Conservation (phyloP, 2,329 filamentous ascomycete species). For the Fusarium clavum region DNA sequence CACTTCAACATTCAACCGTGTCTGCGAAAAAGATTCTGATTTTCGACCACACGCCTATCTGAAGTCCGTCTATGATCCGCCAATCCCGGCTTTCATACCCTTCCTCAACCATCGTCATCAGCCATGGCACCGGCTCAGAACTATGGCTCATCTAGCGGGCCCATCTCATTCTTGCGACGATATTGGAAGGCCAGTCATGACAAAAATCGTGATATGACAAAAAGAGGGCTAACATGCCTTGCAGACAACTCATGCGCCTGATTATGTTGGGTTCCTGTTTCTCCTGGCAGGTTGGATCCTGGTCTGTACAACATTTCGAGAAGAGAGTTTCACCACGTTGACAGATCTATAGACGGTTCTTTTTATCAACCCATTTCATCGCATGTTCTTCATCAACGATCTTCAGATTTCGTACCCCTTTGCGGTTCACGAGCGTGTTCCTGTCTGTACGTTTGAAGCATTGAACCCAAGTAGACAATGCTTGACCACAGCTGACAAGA, state of each 20-base stretch:
- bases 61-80: slow-evolving; percentile 21
- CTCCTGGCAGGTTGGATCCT: slow-evolving; percentile 76
- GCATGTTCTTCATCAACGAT: slow-evolving; percentile 92
- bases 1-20: neutral
- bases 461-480: neutral
- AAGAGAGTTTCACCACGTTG: slow-evolving; percentile 5
- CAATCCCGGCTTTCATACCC: slow-evolving; percentile 12
- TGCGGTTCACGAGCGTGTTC: slow-evolving; percentile 84
- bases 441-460: slow-evolving; percentile 69
- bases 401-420: slow-evolving; percentile 87
- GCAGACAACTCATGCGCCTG: slow-evolving; percentile 84
- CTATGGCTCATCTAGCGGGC: slow-evolving; percentile 32
- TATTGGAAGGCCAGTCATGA: slow-evolving; percentile 60
- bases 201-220: neutral
- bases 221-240: neutral
- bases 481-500: slow-evolving; percentile 1
- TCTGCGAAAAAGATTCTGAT: too few relatives aligned
- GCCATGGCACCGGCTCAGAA: slow-evolving; percentile 46
- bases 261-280: slow-evolving; percentile 83
- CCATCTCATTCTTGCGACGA: slow-evolving; percentile 51
- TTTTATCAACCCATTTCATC: slow-evolving; percentile 84
- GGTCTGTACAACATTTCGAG: slow-evolving; percentile 53
- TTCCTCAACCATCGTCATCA: slow-evolving; percentile 3
- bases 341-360: slow-evolving; percentile 44
- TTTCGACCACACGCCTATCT: neutral